Base-by-base conservation (phyloP, 1,139 yeast species). In the Scheffersomyces titani region DNA sequence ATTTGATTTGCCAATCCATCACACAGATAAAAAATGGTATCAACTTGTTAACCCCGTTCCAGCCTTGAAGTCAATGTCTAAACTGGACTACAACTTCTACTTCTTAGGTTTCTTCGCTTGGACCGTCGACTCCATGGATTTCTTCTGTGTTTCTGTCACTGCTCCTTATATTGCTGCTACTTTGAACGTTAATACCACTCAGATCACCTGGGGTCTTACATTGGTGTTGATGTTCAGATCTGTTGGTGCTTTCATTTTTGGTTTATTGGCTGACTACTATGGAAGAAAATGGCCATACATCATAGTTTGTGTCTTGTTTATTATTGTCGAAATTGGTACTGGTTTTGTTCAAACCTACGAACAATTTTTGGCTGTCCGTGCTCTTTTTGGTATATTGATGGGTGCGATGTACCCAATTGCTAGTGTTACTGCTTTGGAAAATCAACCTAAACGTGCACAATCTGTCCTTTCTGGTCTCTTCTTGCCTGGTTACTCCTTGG, bases 111-210 rank as follows among this genome's bases (percentile, higher is more conserved):
- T 87, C 64, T 67, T 79, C 59, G 91, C 89, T 40, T 90, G 96
- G 96, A 81, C 92, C 4, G 82, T 90, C 82, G 96, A 89, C 69
- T 89, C 96, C 2, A 80, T 89, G 70, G 96, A 89, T 71, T 90
- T 87, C 71, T 90, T 89, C 70, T 79, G 88, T 40, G 89, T 88
- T 13, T 84, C 90, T 6, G 77, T 88, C 50, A 82, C 87, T 59
- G 87, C 87, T 19, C 62, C 85, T 1, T 74, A 71, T 9, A 78
- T 89, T 54, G 91, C 94, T 5, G 63, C 68, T 44, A 76, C 83
- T 46, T 80, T 89, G 57, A 76, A 76, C 58, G 80, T 76, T 40
- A 63, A 77, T 16, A 83, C 83, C 47, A 80, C 82, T 44, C 82
- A 83, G 53, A 78, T 89, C 60, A 85, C 93, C 5, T 89, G 94